Conservation (phyloP, 2,329 filamentous ascomycete species). For the Trematosphaeria pertusa region DNA sequence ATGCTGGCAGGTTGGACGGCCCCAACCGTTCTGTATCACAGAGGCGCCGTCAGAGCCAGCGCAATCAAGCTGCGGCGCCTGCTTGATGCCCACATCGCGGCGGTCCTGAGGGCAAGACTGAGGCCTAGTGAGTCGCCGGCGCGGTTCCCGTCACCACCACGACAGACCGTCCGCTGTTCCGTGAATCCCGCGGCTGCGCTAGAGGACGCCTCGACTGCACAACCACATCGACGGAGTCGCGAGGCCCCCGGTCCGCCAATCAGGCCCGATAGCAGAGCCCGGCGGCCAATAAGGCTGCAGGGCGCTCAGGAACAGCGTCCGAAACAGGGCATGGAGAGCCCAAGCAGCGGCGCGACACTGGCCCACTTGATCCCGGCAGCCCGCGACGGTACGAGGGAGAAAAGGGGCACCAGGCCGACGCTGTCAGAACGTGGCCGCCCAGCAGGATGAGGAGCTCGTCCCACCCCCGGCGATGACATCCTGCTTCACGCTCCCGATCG, state of each 20-base stretch:
- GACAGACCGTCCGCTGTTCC: constrained; percentile 23
- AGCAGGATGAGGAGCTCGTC: constrained; percentile 3
- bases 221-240: constrained; percentile 38
- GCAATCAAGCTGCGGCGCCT: too few species aligned
- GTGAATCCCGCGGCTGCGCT: constrained; percentile 37
- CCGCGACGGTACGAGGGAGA: constrained; percentile 18
- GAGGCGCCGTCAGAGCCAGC: too few species aligned
- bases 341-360: constrained; percentile 18
- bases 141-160: constrained; percentile 26
- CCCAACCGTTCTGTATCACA: too few species aligned
- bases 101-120: constrained; percentile 1
- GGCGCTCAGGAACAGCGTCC: constrained; percentile 38
- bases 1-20: too few species aligned
- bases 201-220: constrained; percentile 34
- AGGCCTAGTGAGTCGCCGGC: not conserved
- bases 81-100: too few species aligned
- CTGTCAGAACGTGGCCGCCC: constrained; percentile 23
- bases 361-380: constrained; percentile 25
- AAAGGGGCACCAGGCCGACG: constrained; percentile 16
- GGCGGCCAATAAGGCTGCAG: constrained; percentile 37
- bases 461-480: constrained; percentile 3
- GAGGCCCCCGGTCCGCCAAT: constrained; percentile 25
- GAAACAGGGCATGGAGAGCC: constrained; percentile 15
- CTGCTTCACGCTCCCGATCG: constrained; percentile 1
- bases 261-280: constrained; percentile 15